phyloP scores from a whole-genome alignment of 202 grass and related monocot species.

The Hordeum pubiflorum region DNA sequence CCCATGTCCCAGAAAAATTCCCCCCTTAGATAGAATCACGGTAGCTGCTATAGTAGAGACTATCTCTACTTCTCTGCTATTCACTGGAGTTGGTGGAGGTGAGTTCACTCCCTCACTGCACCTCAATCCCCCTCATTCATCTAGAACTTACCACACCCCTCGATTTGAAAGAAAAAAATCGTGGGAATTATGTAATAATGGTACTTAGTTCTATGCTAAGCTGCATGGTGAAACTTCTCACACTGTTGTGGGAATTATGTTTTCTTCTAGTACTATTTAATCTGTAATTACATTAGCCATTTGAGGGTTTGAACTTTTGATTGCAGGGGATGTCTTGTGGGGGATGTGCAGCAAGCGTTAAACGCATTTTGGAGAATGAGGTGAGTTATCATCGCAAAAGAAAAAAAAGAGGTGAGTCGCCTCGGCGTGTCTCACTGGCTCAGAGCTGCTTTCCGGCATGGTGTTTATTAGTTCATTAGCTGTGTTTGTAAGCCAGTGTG shows the following conservation, averaged over 20 bases:
- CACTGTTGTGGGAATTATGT: background rate
- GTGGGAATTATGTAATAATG: no score
- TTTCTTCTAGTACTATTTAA: background rate
- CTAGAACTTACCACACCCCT: background rate
- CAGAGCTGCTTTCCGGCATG: background rate
- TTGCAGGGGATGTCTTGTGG: constrained; percentile 94
- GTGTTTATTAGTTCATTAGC: background rate
- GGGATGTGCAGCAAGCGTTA: constrained; percentile 86
- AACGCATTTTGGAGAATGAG: constrained; percentile 85
- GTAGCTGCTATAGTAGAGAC: background rate
- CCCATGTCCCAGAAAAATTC: constrained; percentile 14
- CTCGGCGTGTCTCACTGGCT: background rate
- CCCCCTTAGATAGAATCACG: background rate
- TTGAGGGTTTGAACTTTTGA: constrained; percentile 10
- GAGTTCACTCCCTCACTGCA: background rate
- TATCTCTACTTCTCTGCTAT: background rate
- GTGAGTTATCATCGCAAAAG: constrained; percentile 23
- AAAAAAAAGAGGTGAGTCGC: constrained; percentile 38
- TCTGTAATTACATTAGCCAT: constrained; percentile 1
- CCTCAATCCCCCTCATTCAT: background rate
- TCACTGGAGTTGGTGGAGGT: background rate
- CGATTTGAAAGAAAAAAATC: background rate
- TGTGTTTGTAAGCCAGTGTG: constrained; percentile 25
- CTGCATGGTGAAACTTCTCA: background rate
- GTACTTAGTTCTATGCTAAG: background rate